These are phyloP conservation scores for Wickerhamomyces tratensis DNA, from an alignment of 805 yeast genomes.

Conservation along the genomic window DNA sequence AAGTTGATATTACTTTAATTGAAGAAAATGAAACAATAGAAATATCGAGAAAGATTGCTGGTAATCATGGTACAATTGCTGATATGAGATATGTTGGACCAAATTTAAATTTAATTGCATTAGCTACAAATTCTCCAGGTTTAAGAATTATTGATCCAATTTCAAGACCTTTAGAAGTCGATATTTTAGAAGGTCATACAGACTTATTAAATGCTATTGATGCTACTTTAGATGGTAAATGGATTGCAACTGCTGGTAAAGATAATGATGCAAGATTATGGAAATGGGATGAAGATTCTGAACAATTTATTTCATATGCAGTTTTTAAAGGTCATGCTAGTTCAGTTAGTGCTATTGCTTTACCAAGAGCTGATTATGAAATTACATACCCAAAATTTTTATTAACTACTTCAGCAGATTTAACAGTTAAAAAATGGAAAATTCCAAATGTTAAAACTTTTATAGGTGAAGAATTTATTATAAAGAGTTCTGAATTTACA, in stretches of 20 bases:
- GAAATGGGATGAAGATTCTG: conserved; percentile 43
- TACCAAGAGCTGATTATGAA: conserved; percentile 33
- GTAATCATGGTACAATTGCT: conserved; percentile 93
- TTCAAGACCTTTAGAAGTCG: conserved; percentile 49
- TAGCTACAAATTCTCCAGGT: conserved; percentile 92
- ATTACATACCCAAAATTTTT: conserved; percentile 47
- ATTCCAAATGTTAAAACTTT: conserved; percentile 65
- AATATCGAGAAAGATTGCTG: conserved; percentile 55
- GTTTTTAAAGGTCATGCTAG: conserved; percentile 81
- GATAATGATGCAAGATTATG: conserved; percentile 82
- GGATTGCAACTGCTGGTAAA: conserved; percentile 91
- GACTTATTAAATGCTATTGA: conserved; percentile 81
- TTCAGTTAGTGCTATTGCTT: conserved; percentile 71
- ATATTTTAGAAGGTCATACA: conserved; percentile 67
- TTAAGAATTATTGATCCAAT: conserved; percentile 62
- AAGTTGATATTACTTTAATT: conserved; percentile 28
- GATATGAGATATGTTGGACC: conserved; percentile 78
- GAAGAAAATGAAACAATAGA: conserved; percentile 27
- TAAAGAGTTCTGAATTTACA: conserved; percentile 72
- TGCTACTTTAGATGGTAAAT: conserved; percentile 65
- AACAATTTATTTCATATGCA: conserved; percentile 38
- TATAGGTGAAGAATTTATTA: conserved; percentile 7
- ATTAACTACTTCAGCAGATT: conserved; percentile 87
- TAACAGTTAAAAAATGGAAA: conserved; percentile 78
- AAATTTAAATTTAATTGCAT: conserved; percentile 43